phyloP scores from a whole-genome alignment of 2,329 filamentous ascomycete genomes.

The Conoideocrella luteorostrata region DNA sequence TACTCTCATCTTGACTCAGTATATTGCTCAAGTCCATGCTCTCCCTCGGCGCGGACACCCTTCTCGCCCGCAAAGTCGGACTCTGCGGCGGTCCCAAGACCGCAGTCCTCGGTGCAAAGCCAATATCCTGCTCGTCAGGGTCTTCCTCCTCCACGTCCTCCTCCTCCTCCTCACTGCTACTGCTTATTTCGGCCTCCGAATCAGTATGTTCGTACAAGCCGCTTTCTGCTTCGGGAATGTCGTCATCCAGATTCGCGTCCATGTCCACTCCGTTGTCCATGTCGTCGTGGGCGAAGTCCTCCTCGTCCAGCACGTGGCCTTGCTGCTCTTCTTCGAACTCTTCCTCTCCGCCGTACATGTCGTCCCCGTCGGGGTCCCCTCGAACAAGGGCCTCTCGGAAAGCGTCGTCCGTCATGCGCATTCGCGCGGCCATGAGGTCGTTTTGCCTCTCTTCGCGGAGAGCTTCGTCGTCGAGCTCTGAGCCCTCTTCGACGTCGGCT shows the following conservation, averaged over 20 bases:
- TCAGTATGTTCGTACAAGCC: conserved; percentile 72
- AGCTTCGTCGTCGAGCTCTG: conserved; percentile 32
- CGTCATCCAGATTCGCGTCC: conserved; percentile 65
- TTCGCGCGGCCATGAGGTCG: conserved; percentile 41
- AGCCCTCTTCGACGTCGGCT: conserved; percentile 32
- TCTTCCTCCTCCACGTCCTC: conserved; percentile 16
- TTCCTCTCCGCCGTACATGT: conserved; percentile 48
- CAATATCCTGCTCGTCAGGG: conserved; percentile 22
- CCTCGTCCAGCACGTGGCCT: conserved; percentile 57
- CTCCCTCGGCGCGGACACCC: conserved; percentile 24
- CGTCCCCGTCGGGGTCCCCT: conserved; percentile 40
- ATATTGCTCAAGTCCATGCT: conserved; percentile 54
- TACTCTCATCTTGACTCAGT: conserved; percentile 52
- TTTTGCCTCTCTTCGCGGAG: conserved; percentile 39
- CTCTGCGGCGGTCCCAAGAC: conserved; percentile 28
- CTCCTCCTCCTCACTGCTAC: conserved; percentile 31
- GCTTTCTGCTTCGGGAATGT: conserved; percentile 59
- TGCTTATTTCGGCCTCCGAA: conserved; percentile 58
- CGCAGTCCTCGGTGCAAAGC: conserved; percentile 33
- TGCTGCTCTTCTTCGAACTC: conserved; percentile 49
- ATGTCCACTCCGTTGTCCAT: conserved; percentile 37
- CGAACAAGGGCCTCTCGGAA: conserved; percentile 52
- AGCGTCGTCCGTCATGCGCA: conserved; percentile 54
- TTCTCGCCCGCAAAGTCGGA: conserved; percentile 28
- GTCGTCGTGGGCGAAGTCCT: conserved; percentile 42